These are phyloP conservation scores for Debaryomyces udenii DNA, from an alignment of 1,139 yeast genomes.

Conservation along the genomic window DNA sequence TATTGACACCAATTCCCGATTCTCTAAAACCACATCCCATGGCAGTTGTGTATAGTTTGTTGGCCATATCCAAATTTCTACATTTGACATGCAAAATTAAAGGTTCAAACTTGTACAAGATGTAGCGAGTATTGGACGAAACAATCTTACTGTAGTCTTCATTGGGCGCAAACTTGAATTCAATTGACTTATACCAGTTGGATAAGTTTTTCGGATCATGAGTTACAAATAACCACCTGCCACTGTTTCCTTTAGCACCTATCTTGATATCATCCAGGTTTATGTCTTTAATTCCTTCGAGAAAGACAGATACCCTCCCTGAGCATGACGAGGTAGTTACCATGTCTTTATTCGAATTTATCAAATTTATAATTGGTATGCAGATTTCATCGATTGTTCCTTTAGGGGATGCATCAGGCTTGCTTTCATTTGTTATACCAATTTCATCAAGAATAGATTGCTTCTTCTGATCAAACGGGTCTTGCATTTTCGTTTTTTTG, in stretches of 20 bases:
- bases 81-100: constrained; percentile 83
- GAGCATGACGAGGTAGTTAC: constrained; percentile 90
- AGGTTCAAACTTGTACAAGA: constrained; percentile 81
- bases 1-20: constrained; percentile 79
- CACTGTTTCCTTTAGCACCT: constrained; percentile 88
- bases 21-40: constrained; percentile 88
- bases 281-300: constrained; percentile 58
- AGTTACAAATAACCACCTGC: constrained; percentile 81
- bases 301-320: constrained; percentile 79
- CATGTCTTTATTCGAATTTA: constrained; percentile 65
- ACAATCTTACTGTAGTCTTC: constrained; percentile 11
- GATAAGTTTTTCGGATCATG: constrained; percentile 59
- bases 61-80: constrained; percentile 60
- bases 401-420: constrained; percentile 78
- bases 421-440: constrained; percentile 38
- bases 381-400: constrained; percentile 78
- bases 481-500: constrained; percentile 29
- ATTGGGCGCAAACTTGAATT: constrained; percentile 24
- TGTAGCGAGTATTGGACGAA: constrained; percentile 45
- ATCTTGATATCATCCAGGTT: constrained; percentile 39
- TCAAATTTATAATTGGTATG: constrained; percentile 67
- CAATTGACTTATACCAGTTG: constrained; percentile 51
- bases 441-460: constrained; percentile 58
- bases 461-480: constrained; percentile 74
- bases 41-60: constrained; percentile 65